A percentile compares a stretch with the other conserved stretches of the same genome.
These are phyloP conservation scores for Apiosordaria backusii DNA, from an alignment of 495 filamentous ascomycete species.

Conservation along the genomic window DNA sequence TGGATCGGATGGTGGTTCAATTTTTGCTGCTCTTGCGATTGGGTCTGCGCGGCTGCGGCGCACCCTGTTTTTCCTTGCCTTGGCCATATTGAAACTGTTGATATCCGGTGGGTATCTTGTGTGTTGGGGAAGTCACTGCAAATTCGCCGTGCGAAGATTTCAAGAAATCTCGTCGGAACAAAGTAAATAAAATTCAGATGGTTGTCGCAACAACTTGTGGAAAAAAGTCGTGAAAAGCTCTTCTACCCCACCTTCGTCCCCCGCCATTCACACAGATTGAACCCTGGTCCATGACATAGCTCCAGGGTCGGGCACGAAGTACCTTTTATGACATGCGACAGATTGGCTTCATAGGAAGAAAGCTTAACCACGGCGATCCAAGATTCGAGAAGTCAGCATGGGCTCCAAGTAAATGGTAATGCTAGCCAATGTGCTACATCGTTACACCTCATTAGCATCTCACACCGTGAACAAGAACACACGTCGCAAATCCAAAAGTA, in stretches of 20 bases:
- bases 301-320: neutral
- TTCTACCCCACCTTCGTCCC: neutral
- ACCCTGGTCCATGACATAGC: neutral
- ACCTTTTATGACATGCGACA: neutral
- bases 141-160: neutral
- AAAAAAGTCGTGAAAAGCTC: neutral
- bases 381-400: neutral
- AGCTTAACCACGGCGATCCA: neutral
- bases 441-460: neutral
- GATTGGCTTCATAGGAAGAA: neutral
- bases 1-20: slow-evolving; percentile 51
- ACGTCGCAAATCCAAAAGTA: neutral
- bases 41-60: slow-evolving; percentile 42
- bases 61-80: slow-evolving; percentile 40
- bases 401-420: neutral
- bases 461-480: neutral
- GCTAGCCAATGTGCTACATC: neutral
- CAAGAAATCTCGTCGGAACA: neutral
- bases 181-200: neutral
- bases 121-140: neutral
- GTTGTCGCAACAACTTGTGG: neutral
- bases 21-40: slow-evolving; percentile 49
- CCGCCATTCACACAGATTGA: neutral
- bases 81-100: slow-evolving; percentile 34
- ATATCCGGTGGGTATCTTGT: neutral